These are phyloP conservation scores for Papiliotrema terrestris DNA, from an alignment of 1,284 basidiomycete genomes.

Conservation along the genomic window DNA sequence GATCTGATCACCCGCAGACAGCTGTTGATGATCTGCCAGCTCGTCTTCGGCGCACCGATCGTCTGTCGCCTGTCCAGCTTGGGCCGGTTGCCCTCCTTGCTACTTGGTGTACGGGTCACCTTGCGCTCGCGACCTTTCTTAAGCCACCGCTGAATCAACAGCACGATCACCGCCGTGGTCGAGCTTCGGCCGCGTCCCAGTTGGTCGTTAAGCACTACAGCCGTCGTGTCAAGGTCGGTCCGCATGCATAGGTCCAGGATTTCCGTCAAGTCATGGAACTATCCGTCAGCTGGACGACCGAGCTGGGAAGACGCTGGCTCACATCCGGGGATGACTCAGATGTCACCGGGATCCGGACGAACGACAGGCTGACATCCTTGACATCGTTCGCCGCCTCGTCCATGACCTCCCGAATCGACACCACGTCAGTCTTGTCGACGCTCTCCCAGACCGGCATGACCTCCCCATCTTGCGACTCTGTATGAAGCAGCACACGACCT, in stretches of 20 bases:
- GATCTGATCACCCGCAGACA: constrained; percentile 87
- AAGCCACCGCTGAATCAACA: constrained; percentile 86
- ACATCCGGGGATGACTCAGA: constrained; percentile 54
- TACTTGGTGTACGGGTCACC: constrained; percentile 9
- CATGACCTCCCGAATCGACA: constrained; percentile 90
- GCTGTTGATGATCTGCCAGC: constrained; percentile 65
- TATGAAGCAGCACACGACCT: constrained; percentile 80
- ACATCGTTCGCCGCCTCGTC: constrained; percentile 53
- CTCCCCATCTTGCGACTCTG: constrained; percentile 80
- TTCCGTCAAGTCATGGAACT: constrained; percentile 57
- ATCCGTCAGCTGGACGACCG: constrained; percentile 8
- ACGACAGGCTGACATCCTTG: constrained; percentile 58
- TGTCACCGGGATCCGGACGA: constrained; percentile 87
- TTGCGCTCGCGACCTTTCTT: constrained; percentile 15
- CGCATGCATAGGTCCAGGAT: constrained; percentile 79
- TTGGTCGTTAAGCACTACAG: constrained; percentile 95
- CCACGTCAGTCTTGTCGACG: constrained; percentile 69
- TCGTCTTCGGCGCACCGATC: constrained; percentile 24
- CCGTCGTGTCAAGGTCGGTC: constrained; percentile 66
- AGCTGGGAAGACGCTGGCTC: constrained; percentile 13
- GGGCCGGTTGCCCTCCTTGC: constrained; percentile 5
- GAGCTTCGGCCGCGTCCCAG: constrained; percentile 93
- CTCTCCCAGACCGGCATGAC: constrained; percentile 97
- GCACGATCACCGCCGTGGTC: constrained; percentile 77
- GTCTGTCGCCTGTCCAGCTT: constrained; percentile 7